These are phyloP conservation scores for Ustilago bromivora DNA, from an alignment of 1,284 basidiomycete genomes.

Conservation along the genomic window DNA sequence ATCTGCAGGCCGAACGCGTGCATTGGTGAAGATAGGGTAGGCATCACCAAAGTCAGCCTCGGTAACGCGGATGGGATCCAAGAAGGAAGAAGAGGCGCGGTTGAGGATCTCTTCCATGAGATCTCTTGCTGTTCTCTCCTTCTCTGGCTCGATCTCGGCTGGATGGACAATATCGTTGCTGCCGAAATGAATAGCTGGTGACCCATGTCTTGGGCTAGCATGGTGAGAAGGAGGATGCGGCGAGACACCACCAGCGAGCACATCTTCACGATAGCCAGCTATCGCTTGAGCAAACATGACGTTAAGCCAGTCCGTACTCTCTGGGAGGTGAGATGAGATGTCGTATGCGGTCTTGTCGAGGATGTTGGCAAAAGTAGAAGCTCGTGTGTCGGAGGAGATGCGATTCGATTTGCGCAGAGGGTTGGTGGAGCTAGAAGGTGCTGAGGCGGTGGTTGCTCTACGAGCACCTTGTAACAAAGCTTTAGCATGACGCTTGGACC, in stretches of 20 bases:
- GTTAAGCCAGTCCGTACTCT: conserved; percentile 75
- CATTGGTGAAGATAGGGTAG: conserved; percentile 73
- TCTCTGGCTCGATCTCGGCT: conserved; percentile 32
- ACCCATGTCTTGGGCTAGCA: not conserved
- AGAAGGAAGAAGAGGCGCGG: conserved; percentile 39
- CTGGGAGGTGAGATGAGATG: conserved; percentile 72
- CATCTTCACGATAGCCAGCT: conserved; percentile 69
- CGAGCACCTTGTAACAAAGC: conserved; percentile 29
- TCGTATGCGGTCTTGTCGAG: conserved; percentile 73
- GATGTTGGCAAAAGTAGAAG: conserved; percentile 56
- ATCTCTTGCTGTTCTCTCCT: conserved; percentile 50
- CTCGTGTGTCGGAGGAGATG: conserved; percentile 33
- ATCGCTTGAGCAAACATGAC: conserved; percentile 74
- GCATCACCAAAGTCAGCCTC: conserved; percentile 73
- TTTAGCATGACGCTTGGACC: conserved; percentile 50
- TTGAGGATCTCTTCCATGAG: conserved; percentile 67
- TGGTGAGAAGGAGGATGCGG: conserved; percentile 15
- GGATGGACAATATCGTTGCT: conserved; percentile 3
- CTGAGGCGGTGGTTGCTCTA: conserved; percentile 9
- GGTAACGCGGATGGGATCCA: conserved; percentile 74
- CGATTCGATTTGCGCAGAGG: conserved; percentile 25
- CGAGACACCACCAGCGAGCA: conserved; percentile 68
- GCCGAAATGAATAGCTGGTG: conserved; percentile 17
- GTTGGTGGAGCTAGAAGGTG: conserved; percentile 7
- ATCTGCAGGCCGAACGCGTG: conserved; percentile 74